phyloP scores from a whole-genome alignment of 257 asterid genomes.

The Gentiana dahurica region DNA sequence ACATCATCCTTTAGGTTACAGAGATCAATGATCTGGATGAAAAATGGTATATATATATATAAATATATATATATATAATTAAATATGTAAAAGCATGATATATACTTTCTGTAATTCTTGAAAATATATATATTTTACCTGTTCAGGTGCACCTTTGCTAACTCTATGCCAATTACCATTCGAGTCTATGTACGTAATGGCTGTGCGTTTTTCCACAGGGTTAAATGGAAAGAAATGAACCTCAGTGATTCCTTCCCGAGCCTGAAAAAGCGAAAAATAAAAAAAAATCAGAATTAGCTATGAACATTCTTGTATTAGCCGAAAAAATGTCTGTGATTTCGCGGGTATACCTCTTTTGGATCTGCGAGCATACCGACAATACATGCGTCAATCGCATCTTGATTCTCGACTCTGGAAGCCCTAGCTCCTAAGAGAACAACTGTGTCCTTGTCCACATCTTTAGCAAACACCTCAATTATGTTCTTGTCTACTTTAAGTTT shows the following conservation, averaged over 20 bases:
- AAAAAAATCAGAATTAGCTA: too few species aligned
- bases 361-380: slow-evolving; percentile 39
- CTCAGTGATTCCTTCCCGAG: slow-evolving; percentile 88
- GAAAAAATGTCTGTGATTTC: neutral
- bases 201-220: slow-evolving; percentile 90
- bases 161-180: slow-evolving; percentile 76
- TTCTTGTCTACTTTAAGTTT: slow-evolving; percentile 57
- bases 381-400: slow-evolving; percentile 46
- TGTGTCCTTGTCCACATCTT: slow-evolving; percentile 28
- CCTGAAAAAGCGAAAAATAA: slow-evolving; percentile 18
- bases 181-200: slow-evolving; percentile 58
- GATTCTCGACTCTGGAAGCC: slow-evolving; percentile 45
- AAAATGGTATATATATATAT: neutral
- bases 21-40: slow-evolving; percentile 29
- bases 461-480: slow-evolving; percentile 40
- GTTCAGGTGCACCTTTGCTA: slow-evolving; percentile 98
- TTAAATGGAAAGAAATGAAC: slow-evolving; percentile 87
- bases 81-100: neutral
- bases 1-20: slow-evolving; percentile 24
- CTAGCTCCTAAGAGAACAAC: slow-evolving; percentile 35
- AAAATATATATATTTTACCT: slow-evolving; percentile 24
- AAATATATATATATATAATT: neutral
- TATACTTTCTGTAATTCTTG: neutral
- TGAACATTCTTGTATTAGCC: too few species aligned
- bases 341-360: slow-evolving; percentile 31